Evolutionary conservation across 73 alveolate species (phyloP), one percentile per base, ranked within the genome.

Genomic region (Paramecium octaurelia): DNA sequence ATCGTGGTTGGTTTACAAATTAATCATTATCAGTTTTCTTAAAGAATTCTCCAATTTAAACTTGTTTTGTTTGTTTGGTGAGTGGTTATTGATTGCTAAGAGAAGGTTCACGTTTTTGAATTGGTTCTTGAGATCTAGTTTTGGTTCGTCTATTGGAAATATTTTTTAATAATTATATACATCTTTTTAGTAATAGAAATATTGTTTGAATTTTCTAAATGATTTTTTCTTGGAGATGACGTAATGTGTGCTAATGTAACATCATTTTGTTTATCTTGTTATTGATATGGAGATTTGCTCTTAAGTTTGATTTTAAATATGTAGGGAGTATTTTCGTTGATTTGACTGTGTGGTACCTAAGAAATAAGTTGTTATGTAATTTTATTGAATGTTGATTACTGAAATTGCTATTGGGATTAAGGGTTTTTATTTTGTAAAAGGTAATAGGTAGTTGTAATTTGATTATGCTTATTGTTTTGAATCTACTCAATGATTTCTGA

Each of bases 401-500:
- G 7, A 40, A 40, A 40, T 54, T 54, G 8, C 21, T 1, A n/a
- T 54, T 54, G 35, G 69, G 69, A 54, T 54, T 54, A 54, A 54
- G 69, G 23, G 69, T 54, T 16, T 54, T 96, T 97, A 86, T 98
- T 98, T 91, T 96, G 75, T 77, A 98, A 89, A 89, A 97, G 89
- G 84, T 97, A 97, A 93, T 97, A 97, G 1, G 98, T 95, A 1
- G 99, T 93, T 10, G 99, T 97, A 2, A 96, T 93, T 58, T 96
- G 93, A 93, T 97, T 97, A 86, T 97, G 99, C 85, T 93, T 97
- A 92, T 97, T 97, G n/a, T 91, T 92, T 92, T 44, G 60, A 93
- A 36, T 95, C 95, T 57, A 91, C 94, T 40, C 96, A 48, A 48
- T 93, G 18, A 44, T 91, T 64, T 64, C 84, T 2, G 10, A 9